phyloP scores from a whole-genome alignment of 495 filamentous ascomycete genomes.

The Penicillium steckii region DNA sequence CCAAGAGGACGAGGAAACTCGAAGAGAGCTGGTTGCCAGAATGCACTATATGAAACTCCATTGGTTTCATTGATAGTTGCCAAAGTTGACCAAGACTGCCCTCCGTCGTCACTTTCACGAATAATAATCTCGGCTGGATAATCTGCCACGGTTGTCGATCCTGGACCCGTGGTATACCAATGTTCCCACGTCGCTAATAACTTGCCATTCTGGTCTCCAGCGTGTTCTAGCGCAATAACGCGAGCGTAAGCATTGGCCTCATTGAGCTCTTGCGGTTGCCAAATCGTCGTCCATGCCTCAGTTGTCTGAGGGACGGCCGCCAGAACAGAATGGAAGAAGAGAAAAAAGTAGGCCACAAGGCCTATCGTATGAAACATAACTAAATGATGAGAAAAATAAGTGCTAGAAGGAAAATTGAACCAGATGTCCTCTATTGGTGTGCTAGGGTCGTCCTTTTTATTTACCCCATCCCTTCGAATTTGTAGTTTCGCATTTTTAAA shows the following conservation, averaged over 20 bases:
- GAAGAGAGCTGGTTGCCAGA: constrained; percentile 1
- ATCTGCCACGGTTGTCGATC: neutral
- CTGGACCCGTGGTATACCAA: neutral
- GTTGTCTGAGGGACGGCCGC: neutral
- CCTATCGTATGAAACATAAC: neutral
- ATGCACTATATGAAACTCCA: neutral
- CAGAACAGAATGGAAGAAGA: neutral
- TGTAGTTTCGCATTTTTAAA: neutral
- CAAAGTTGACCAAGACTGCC: neutral
- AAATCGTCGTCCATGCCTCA: neutral
- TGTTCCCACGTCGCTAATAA: neutral
- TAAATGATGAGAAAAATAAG: neutral
- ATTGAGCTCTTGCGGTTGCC: neutral
- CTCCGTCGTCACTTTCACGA: neutral
- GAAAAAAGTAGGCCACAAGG: neutral
- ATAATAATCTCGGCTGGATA: neutral
- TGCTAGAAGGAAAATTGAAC: neutral
- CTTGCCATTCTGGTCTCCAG: neutral
- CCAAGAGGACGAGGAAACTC: constrained; percentile 2
- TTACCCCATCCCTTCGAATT: neutral
- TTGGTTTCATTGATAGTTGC: neutral
- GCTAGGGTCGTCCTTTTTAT: neutral
- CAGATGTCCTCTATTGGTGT: neutral
- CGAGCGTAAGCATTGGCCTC: neutral
- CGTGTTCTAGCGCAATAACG: neutral